Conservation (phyloP, 106 monocot species). For the Acanthochlamys bracteata region DNA sequence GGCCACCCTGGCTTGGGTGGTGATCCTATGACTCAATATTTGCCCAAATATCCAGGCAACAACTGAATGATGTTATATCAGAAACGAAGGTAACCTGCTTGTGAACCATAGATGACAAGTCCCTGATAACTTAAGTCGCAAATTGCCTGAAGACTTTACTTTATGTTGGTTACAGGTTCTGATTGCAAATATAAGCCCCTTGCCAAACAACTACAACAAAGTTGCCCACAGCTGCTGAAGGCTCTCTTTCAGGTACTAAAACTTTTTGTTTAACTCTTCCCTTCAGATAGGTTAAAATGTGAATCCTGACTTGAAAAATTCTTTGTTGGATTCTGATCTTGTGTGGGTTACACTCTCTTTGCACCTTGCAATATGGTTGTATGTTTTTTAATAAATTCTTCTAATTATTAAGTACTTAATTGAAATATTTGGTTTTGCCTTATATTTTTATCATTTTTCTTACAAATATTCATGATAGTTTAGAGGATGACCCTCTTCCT, state of each 20-base stretch:
- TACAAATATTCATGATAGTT: no score
- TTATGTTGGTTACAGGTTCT: slow-evolving; percentile 38
- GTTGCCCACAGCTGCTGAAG: slow-evolving; percentile 47
- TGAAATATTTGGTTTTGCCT: no score
- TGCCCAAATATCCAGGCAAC: slow-evolving; percentile 71
- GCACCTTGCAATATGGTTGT: no score
- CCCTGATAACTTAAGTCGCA: not conserved
- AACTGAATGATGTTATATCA: slow-evolving; percentile 53
- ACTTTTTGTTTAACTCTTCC: not conserved
- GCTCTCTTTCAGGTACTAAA: slow-evolving; percentile 83
- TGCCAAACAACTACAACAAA: slow-evolving; percentile 49
- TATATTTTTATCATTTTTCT: no score
- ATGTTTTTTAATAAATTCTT: no score
- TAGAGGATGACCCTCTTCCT: no score
- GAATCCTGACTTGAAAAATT: not conserved
- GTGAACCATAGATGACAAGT: not conserved
- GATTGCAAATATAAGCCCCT: slow-evolving; percentile 38
- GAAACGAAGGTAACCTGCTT: slow-evolving; percentile 69
- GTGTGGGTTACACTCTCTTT: no score
- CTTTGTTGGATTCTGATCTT: no score
- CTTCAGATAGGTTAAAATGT: not conserved
- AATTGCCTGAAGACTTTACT: not conserved
- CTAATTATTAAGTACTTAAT: no score
- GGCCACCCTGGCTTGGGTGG: slow-evolving; percentile 31
- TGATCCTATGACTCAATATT: slow-evolving; percentile 72